A percentile compares a stretch with the other conserved stretches of the same genome.
Evolutionary conservation across 148 eudicot genomes (phyloP).

Genomic region (Cornus kousa): DNA sequence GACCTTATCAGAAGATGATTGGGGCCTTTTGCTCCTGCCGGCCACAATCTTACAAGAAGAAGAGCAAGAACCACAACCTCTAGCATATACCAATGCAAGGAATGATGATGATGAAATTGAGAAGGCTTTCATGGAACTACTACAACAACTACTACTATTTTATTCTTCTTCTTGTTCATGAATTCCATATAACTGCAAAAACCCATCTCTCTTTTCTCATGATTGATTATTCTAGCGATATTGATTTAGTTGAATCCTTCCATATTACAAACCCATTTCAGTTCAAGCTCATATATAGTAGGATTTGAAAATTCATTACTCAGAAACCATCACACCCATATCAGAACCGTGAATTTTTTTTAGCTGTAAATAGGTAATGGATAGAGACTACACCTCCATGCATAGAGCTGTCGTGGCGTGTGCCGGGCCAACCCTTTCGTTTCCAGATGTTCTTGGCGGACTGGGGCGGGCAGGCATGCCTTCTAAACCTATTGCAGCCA

Average conservation of each 20-base stretch:
- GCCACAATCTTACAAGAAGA: slow-evolving; percentile 46
- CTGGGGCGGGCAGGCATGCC: too few relatives aligned
- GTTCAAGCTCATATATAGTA: background rate
- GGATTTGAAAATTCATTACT: background rate
- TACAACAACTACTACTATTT: background rate
- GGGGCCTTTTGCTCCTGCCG: slow-evolving; percentile 43
- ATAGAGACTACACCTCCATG: too few relatives aligned
- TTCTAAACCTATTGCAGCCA: too few relatives aligned
- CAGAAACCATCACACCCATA: background rate
- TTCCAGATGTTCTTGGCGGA: too few relatives aligned
- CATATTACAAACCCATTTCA: background rate
- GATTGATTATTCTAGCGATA: background rate
- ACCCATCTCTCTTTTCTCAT: background rate
- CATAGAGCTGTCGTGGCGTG: too few relatives aligned
- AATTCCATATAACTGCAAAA: slow-evolving; percentile 10
- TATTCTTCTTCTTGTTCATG: background rate
- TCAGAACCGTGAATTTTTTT: background rate
- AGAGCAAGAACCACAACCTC: background rate
- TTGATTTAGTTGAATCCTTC: background rate
- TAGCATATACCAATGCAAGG: slow-evolving; percentile 12
- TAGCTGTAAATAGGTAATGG: too few relatives aligned
- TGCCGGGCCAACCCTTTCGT: too few relatives aligned
- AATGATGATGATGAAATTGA: slow-evolving; percentile 13
- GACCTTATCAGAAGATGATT: slow-evolving; percentile 37
- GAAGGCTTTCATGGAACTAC: slow-evolving; percentile 29